Conservation (phyloP, 2,329 filamentous ascomycete species). For the Paecilomyces sp. region DNA sequence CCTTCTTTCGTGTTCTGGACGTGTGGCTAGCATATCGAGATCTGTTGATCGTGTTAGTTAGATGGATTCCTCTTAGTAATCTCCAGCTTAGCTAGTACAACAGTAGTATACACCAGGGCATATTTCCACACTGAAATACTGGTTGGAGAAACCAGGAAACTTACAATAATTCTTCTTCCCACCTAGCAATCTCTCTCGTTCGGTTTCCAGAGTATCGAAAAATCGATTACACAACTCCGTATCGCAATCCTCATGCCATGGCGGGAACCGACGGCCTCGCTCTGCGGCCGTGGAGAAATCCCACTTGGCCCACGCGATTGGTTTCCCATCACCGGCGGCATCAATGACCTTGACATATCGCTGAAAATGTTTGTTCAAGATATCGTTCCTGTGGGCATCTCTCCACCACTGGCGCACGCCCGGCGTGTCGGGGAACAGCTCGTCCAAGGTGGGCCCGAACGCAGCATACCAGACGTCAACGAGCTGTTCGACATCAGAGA, state of each 20-base stretch:
- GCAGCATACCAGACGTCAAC: constrained; percentile 17
- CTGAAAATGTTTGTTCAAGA: constrained; percentile 16
- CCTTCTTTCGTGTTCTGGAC: constrained; percentile 35
- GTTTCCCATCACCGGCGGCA: constrained; percentile 6
- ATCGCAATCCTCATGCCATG: constrained; percentile 18
- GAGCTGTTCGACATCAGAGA: constrained; percentile 16
- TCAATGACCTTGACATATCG: constrained; percentile 22
- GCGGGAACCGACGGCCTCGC: constrained; percentile 19
- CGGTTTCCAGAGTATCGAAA: constrained; percentile 13
- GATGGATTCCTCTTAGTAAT: not conserved
- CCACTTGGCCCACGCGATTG: constrained; percentile 24
- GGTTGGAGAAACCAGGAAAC: not conserved
- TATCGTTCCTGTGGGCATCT: constrained; percentile 12
- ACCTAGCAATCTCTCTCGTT: constrained; percentile 16
- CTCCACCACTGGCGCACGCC: constrained; percentile 19
- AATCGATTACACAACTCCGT: constrained; percentile 10
- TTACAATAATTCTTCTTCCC: constrained; percentile 20
- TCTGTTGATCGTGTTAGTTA: constrained; percentile 17
- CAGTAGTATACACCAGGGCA: no score
- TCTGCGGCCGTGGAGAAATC: constrained; percentile 15
- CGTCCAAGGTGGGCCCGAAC: constrained; percentile 15
- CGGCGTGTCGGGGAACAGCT: constrained; percentile 20
- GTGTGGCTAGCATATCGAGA: constrained; percentile 32
- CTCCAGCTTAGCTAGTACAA: not conserved
- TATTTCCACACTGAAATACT: no score